Conservation (phyloP, 148 eudicot genomes). For the Oxyria digyna region DNA sequence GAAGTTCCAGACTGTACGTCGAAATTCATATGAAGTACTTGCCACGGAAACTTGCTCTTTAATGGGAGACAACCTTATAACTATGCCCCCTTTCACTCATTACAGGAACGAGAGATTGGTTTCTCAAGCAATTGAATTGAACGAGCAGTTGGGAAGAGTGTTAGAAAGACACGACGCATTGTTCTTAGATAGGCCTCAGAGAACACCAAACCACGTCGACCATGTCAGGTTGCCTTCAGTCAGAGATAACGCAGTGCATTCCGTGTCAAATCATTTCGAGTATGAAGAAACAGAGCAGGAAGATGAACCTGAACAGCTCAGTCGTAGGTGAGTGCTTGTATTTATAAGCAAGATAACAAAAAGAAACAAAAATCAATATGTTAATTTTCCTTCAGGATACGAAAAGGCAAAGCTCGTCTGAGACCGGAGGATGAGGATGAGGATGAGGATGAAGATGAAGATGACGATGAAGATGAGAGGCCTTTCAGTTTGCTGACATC, state of each 20-base stretch:
- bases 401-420: conserved; percentile 86
- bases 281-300: conserved; percentile 43
- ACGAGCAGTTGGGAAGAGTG: conserved; percentile 65
- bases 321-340: conserved; percentile 40
- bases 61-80: neutral
- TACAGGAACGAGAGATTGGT: conserved; percentile 69
- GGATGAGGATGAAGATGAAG: too few relatives aligned
- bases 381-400: conserved; percentile 31
- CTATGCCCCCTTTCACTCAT: neutral
- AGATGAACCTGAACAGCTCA: conserved; percentile 81
- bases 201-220: conserved; percentile 13
- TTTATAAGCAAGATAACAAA: neutral
- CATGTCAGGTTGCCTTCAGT: conserved; percentile 19
- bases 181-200: conserved; percentile 18
- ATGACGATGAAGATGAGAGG: conserved; percentile 20
- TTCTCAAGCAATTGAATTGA: conserved; percentile 70
- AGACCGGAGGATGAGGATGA: conserved; percentile 56
- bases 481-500: conserved; percentile 34
- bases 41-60: neutral
- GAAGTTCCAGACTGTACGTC: neutral
- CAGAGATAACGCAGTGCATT: conserved; percentile 32
- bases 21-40: neutral
- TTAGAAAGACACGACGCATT: conserved; percentile 66
- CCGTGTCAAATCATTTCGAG: conserved; percentile 24
- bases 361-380: neutral